Conservation (phyloP, 2,329 filamentous ascomycete genomes). For the Fusarium sarcochroum region DNA sequence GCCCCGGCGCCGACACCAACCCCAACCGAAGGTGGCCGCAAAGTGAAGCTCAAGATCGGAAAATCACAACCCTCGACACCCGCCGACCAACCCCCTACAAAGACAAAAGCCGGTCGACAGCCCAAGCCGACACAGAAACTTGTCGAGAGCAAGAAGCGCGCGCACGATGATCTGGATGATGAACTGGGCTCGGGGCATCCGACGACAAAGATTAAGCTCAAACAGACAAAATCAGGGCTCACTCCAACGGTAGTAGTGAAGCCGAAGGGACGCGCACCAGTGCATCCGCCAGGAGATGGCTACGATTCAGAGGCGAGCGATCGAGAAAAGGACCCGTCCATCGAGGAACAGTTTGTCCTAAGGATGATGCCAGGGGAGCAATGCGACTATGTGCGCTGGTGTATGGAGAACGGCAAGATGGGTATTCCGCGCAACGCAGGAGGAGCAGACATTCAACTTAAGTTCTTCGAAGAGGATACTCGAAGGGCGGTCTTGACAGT, state of each 20-base stretch:
- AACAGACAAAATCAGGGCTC: constrained; percentile 55
- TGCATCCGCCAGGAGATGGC: constrained; percentile 83
- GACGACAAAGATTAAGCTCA: constrained; percentile 69
- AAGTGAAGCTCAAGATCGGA: constrained; percentile 60
- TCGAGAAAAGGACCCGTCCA: constrained; percentile 85
- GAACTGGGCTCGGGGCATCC: constrained; percentile 53
- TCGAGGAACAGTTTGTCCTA: constrained; percentile 90
- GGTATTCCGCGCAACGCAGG: constrained; percentile 74
- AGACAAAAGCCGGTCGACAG: constrained; percentile 72
- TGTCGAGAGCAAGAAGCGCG: constrained; percentile 72
- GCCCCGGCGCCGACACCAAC: constrained; percentile 32
- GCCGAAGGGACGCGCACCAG: constrained; percentile 76
- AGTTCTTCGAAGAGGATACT: constrained; percentile 81
- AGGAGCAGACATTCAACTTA: constrained; percentile 83
- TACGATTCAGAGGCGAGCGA: constrained; percentile 98
- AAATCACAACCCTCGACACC: constrained; percentile 58
- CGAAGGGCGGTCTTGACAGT: constrained; percentile 81
- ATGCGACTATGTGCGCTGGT: constrained; percentile 83
- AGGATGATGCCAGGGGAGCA: constrained; percentile 90
- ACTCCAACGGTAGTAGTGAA: constrained; percentile 65
- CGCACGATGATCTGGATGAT: constrained; percentile 69
- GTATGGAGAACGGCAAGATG: constrained; percentile 82
- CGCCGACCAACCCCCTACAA: constrained; percentile 55
- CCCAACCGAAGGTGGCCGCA: constrained; percentile 53
- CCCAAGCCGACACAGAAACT: constrained; percentile 72